A percentile compares a stretch with the other conserved stretches of the same genome.
phyloP scores from a whole-genome alignment of 805 yeast species.

The Dipodascus geniculatus region DNA sequence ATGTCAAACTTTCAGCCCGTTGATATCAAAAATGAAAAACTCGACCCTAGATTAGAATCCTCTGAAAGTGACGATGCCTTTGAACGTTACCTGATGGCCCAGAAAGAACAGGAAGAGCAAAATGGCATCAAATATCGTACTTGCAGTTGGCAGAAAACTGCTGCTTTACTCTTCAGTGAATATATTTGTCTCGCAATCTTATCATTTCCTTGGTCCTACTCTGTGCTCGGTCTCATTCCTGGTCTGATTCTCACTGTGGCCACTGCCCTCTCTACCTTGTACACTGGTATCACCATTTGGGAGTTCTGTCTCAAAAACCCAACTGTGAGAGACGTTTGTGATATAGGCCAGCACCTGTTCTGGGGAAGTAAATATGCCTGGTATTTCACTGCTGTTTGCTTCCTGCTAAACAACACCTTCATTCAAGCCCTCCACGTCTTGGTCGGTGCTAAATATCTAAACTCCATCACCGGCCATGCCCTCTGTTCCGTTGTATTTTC shows the following conservation, averaged over 20 bases:
- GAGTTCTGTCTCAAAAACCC: conserved; percentile 47
- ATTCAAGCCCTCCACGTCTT: conserved; percentile 49
- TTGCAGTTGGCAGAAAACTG: conserved; percentile 48
- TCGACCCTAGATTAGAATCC: not conserved
- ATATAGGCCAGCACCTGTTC: conserved; percentile 45
- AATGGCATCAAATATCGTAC: conserved; percentile 34
- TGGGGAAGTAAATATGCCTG: conserved; percentile 41
- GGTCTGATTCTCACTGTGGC: conserved; percentile 44
- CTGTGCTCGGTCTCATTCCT: conserved; percentile 46
- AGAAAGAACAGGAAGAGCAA: not conserved
- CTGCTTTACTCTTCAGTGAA: conserved; percentile 48
- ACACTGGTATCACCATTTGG: conserved; percentile 43
- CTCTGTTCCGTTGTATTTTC: conserved; percentile 43
- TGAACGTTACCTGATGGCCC: not conserved
- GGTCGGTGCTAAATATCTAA: conserved; percentile 48
- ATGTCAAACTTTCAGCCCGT: not conserved
- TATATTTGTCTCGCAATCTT: conserved; percentile 50
- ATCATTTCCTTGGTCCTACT: conserved; percentile 58
- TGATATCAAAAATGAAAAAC: not conserved
- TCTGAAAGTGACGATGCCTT: not conserved
- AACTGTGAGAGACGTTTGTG: conserved; percentile 40
- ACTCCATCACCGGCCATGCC: conserved; percentile 39
- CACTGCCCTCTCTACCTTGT: conserved; percentile 38
- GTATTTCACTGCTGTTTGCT: conserved; percentile 46
- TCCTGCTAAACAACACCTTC: conserved; percentile 42